Evolutionary conservation across 2,329 filamentous ascomycete genomes (phyloP), one percentile per base, ranked within the genome.

Genomic region (Ramichloridium luteum): DNA sequence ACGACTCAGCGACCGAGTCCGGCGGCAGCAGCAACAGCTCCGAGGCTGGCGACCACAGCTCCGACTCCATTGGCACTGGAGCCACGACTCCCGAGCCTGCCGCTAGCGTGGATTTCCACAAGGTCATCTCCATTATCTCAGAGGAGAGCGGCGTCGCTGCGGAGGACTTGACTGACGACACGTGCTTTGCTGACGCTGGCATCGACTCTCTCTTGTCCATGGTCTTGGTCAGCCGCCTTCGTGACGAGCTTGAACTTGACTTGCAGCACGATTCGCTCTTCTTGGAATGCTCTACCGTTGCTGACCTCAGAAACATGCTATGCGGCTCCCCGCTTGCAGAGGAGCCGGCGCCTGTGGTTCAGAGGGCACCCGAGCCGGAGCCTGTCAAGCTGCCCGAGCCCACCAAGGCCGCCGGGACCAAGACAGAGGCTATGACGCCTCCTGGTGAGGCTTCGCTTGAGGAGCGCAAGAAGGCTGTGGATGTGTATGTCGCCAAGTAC

Each of bases 61-160:
- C n/a, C 8, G 20, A 8, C 8, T 23, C 20, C 8, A 8, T 8
- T 8, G 20, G n/a, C 20, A 23, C 20, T n/a, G n/a, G n/a, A n/a
- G n/a, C n/a, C n/a, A 25, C 16, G 14, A 9, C 16, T n/a, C 9
- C 14, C 11, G 8, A 6, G 13, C 16, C n/a, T 25, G n/a, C 63
- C 67, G 1, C 65, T 64, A 5, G 9, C 13, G 27, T 5, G 13
- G 8, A 14, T 17, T 16, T 12, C 20, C 32, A 3, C n/a, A n/a
- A n/a, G n/a, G 22, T 23, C 22, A 18, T 28, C 17, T 20, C 25
- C 9, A 25, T 30, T 8, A 31, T 35, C 22, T 17, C 36, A 11
- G 22, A 28, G 8, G 33, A 36, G 20, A 38, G 22, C 15, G 16
- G 25, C 6, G 23, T 35, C 13, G 30, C 30, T 13, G 32, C 23